phyloP scores from a whole-genome alignment of 2,329 filamentous ascomycete genomes.

The Annulohypoxylon truncatum region DNA sequence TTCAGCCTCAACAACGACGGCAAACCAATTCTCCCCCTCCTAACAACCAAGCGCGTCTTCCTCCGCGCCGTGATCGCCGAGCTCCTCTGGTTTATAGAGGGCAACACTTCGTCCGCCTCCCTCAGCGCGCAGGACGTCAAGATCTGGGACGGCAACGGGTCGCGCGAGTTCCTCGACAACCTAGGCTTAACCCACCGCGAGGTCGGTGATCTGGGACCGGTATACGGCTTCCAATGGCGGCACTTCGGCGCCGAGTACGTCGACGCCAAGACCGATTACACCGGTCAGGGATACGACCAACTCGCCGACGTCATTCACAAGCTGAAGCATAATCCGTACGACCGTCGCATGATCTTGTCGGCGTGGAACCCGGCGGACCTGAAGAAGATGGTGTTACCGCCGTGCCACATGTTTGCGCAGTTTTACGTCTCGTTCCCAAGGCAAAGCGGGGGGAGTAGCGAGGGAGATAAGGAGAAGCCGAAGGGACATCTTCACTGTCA shows the following conservation, averaged over 20 bases:
- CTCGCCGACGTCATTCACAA: conserved; percentile 90
- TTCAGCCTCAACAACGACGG: conserved; percentile 79
- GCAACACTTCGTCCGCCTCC: conserved; percentile 81
- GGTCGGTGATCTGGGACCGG: conserved; percentile 90
- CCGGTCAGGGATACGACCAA: conserved; percentile 91
- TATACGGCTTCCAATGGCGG: conserved; percentile 99
- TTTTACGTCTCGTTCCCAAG: conserved; percentile 77
- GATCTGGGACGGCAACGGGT: conserved; percentile 99
- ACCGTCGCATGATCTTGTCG: conserved; percentile 87
- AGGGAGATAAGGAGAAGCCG: conserved; percentile 47
- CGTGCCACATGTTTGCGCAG: conserved; percentile 87
- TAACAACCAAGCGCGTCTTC: conserved; percentile 98
- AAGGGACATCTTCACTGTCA: conserved; percentile 85
- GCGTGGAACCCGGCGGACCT: conserved; percentile 93
- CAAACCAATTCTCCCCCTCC: conserved; percentile 81
- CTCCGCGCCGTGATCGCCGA: conserved; percentile 89
- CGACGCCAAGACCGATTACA: conserved; percentile 83
- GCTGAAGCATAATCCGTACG: conserved; percentile 84
- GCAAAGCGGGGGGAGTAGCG: conserved; percentile 45
- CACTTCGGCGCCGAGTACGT: conserved; percentile 95
- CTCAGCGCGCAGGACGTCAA: conserved; percentile 86
- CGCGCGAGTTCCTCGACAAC: conserved; percentile 87
- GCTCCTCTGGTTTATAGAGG: conserved; percentile 94
- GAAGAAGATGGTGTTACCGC: conserved; percentile 80
- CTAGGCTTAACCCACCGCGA: conserved; percentile 84